Evolutionary conservation across 106 monocot species (phyloP).

Genomic region (Dioscorea dumetorum): DNA sequence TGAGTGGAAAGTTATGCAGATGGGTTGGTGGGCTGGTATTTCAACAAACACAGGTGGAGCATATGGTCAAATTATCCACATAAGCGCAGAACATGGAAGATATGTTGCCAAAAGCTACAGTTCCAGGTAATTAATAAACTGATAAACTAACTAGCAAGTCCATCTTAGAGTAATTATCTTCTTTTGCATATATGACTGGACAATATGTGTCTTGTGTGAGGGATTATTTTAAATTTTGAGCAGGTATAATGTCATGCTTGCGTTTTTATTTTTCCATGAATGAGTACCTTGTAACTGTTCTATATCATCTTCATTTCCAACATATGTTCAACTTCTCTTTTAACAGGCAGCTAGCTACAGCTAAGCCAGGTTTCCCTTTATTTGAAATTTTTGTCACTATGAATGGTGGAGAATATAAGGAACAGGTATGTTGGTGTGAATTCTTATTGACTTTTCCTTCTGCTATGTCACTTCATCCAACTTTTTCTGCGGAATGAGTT

Average conservation of each 20-base stretch:
- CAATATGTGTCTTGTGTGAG: too few species aligned
- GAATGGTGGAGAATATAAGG: conserved; percentile 59
- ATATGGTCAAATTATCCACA: conserved; percentile 70
- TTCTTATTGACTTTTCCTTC: too few species aligned
- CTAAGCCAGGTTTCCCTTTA: conserved; percentile 56
- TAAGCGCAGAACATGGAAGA: conserved; percentile 91
- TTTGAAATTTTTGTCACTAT: conserved; percentile 82
- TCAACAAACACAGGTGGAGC: conserved; percentile 62
- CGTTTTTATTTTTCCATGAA: too few species aligned
- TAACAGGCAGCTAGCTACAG: conserved; percentile 72
- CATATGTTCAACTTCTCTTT: neutral
- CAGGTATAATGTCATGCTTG: too few species aligned
- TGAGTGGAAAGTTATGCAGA: conserved; percentile 27
- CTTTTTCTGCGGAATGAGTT: too few species aligned
- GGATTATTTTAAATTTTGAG: too few species aligned
- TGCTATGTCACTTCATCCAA: too few species aligned
- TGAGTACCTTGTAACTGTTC: too few species aligned
- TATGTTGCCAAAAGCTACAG: conserved; percentile 92
- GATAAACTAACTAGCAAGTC: too few species aligned
- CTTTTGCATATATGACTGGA: too few species aligned
- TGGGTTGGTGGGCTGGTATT: conserved; percentile 95
- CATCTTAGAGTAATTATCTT: too few species aligned
- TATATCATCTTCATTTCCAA: too few species aligned
- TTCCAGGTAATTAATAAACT: conserved; percentile 59
- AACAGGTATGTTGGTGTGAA: conserved; percentile 42